Percentiles rank a stretch among this genome's conserved stretches.
phyloP scores from a whole-genome alignment of 345 rosid species.

The Eucalyptus grandis region DNA sequence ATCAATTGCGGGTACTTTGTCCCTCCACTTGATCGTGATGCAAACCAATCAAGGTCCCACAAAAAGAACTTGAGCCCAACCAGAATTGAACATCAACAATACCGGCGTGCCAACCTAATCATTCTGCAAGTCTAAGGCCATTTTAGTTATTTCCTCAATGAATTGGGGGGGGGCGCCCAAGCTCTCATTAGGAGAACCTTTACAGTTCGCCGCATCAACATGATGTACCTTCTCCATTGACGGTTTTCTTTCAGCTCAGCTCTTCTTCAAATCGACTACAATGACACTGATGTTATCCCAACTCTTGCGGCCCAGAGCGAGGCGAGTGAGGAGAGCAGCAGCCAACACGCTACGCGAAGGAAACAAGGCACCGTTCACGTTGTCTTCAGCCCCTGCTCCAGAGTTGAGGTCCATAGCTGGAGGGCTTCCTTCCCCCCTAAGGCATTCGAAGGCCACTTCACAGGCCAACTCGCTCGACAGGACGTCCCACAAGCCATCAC shows the following conservation, averaged over 20 bases:
- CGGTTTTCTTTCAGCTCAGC: neutral
- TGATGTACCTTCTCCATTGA: neutral
- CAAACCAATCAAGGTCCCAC: neutral
- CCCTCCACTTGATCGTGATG: neutral
- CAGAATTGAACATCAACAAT: neutral
- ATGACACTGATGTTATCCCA: conserved; percentile 70
- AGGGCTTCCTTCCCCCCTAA: conserved; percentile 12
- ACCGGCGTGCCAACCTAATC: neutral
- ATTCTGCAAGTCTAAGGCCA: neutral
- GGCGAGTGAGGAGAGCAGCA: conserved; percentile 58
- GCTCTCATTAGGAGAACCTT: neutral
- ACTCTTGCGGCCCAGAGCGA: conserved; percentile 65
- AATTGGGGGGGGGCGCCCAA: neutral
- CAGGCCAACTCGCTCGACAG: conserved; percentile 57
- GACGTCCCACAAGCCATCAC: conserved; percentile 85
- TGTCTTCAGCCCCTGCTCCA: conserved; percentile 5
- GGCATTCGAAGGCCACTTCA: conserved; percentile 44
- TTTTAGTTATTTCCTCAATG: neutral
- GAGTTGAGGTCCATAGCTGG: neutral
- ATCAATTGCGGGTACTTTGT: neutral
- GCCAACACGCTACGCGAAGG: conserved; percentile 47
- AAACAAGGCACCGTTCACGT: conserved; percentile 5
- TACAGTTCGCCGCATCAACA: neutral
- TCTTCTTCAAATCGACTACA: conserved; percentile 50
- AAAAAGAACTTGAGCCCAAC: neutral